Percentiles rank a stretch among this genome's conserved stretches.
These are phyloP conservation scores for Rhododendron henanense DNA, from an alignment of 148 eudicot genomes.

Conservation along the genomic window DNA sequence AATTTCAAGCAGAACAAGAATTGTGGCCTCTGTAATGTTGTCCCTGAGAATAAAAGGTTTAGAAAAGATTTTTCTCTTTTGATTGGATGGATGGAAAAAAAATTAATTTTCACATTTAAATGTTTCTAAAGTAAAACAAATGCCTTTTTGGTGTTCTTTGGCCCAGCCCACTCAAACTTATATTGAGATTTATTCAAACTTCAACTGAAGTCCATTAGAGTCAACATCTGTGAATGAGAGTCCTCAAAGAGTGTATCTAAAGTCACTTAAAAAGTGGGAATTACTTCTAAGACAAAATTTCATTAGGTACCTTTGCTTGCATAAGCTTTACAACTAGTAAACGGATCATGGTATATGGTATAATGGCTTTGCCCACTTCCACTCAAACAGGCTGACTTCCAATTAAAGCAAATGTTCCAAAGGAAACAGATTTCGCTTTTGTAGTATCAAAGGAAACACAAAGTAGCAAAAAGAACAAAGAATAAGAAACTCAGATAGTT, in stretches of 20 bases:
- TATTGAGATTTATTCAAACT: not conserved
- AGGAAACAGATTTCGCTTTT: no score
- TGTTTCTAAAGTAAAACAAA: not conserved
- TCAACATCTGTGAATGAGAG: not conserved
- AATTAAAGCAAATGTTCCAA: no score
- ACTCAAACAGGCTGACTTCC: no score
- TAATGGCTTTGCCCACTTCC: no score
- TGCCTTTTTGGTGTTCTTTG: not conserved
- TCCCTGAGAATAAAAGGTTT: not conserved
- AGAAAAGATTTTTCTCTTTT: not conserved
- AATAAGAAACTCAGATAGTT: no score
- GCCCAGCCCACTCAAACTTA: not conserved
- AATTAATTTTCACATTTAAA: not conserved
- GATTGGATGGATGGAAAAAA: not conserved
- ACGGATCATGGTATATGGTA: no score
- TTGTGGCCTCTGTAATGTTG: not conserved
- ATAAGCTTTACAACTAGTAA: not conserved
- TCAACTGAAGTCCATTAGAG: not conserved
- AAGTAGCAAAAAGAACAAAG: no score
- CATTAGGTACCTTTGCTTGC: no score
- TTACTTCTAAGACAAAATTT: constrained; percentile 8
- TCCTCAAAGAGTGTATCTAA: constrained; percentile 9
- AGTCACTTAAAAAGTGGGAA: not conserved
- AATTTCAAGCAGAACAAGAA: not conserved
- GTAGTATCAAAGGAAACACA: no score